Conservation (phyloP, 345 rosid species). For the Moricandia moricandioides region DNA sequence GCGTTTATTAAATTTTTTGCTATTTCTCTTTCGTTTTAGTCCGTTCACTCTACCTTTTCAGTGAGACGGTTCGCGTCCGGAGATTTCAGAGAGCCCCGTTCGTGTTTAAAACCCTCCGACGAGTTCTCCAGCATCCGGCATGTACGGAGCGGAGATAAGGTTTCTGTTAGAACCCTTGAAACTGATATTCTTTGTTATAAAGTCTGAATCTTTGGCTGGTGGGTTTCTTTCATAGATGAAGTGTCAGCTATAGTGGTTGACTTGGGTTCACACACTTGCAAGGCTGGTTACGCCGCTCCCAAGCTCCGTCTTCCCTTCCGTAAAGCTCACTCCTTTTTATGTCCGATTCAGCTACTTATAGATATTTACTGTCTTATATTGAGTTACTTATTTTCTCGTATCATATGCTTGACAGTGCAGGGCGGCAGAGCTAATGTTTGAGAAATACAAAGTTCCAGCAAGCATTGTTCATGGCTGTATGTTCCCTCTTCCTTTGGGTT, state of each 20-base stretch:
- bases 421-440: conserved; percentile 92
- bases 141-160: conserved; percentile 98
- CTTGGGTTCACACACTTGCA: conserved; percentile 95
- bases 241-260: no score
- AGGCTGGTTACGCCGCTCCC: conserved; percentile 97
- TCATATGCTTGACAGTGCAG: conserved; percentile 52
- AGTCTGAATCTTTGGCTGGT: conserved; percentile 7
- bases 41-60: no score
- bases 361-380: neutral
- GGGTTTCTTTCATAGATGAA: conserved; percentile 60
- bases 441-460: conserved; percentile 90
- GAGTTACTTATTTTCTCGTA: conserved; percentile 14
- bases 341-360: neutral
- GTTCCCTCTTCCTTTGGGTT: conserved; percentile 22
- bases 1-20: no score
- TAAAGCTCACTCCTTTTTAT: conserved; percentile 45
- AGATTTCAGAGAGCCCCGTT: no score
- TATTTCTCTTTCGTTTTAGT: no score
- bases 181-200: no score
- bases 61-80: no score
- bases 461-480: conserved; percentile 80
- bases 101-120: no score
- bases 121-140: conserved; percentile 43
- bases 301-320: conserved; percentile 98
- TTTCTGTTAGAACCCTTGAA: conserved; percentile 15